Percentiles rank a stretch among this genome's conserved stretches.
These are phyloP conservation scores for Reticulascus tulasneorum DNA, from an alignment of 2,329 filamentous ascomycete genomes.

Conservation along the genomic window DNA sequence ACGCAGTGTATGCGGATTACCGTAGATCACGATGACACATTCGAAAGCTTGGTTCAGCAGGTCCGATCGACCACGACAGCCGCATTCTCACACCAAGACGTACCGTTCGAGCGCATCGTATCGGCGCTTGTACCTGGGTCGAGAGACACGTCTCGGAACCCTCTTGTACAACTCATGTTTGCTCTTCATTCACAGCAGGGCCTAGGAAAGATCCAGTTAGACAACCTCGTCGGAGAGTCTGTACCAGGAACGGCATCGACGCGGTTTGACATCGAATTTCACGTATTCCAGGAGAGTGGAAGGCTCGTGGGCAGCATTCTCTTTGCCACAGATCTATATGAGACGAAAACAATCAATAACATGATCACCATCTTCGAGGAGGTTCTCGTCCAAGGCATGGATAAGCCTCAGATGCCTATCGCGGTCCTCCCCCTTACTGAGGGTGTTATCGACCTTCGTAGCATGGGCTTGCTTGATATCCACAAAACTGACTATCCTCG, in stretches of 20 bases:
- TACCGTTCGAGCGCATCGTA: conserved; percentile 2
- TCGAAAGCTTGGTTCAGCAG: conserved; percentile 13
- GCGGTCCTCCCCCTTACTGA: no score
- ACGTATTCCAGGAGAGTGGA: conserved; percentile 16
- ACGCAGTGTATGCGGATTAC: conserved; percentile 19
- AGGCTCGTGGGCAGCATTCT: conserved; percentile 8
- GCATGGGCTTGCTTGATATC: conserved; percentile 13
- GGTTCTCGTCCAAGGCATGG: no score
- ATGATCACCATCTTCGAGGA: no score
- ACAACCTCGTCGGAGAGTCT: not conserved
- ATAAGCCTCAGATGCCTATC: not conserved
- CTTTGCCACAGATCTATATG: conserved; percentile 18
- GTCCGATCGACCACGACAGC: conserved; percentile 7
- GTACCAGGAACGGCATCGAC: conserved; percentile 2
- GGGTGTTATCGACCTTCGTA: no score
- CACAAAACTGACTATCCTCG: conserved; percentile 12
- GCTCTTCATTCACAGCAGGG: not conserved
- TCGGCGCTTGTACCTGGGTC: not conserved
- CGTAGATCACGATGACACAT: conserved; percentile 9
- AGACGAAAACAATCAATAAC: no score
- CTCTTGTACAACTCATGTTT: conserved; percentile 1
- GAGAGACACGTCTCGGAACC: conserved; percentile 1
- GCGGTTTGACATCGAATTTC: conserved; percentile 9
- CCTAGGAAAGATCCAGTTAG: not conserved
- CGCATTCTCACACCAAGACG: conserved; percentile 16